Evolutionary conservation across 306 rosid genomes (phyloP).

Genomic region (Quercus aquifolioides): DNA sequence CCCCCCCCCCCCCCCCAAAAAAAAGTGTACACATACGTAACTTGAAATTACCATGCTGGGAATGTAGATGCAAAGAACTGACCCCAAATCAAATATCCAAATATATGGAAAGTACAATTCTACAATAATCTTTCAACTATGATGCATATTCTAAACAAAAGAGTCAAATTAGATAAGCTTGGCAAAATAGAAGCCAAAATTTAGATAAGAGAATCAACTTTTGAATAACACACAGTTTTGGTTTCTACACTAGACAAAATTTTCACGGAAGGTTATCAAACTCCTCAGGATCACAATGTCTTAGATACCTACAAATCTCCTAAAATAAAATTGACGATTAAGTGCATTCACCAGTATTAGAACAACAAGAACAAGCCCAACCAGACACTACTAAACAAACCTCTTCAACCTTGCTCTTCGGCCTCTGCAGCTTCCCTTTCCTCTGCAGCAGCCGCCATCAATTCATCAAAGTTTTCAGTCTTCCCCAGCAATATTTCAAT

Average conservation of each 20-base stretch:
- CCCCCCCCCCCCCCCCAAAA: too few relatives aligned
- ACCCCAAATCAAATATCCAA: too few relatives aligned
- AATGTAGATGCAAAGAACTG: too few relatives aligned
- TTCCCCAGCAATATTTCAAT: constrained; percentile 60
- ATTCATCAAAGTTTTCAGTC: constrained; percentile 55
- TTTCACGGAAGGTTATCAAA: background rate
- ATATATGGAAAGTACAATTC: background rate
- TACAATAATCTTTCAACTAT: background rate
- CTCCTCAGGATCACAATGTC: constrained; percentile 1
- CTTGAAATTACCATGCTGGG: too few relatives aligned
- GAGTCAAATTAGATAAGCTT: background rate
- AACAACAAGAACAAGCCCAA: constrained; percentile 3
- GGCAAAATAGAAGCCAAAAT: background rate
- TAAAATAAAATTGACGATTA: background rate
- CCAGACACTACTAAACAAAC: constrained; percentile 17
- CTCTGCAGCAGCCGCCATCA: constrained; percentile 62
- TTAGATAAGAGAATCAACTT: constrained; percentile 3
- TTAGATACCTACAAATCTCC: constrained; percentile 5
- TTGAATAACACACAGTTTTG: constrained; percentile 5
- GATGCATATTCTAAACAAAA: background rate
- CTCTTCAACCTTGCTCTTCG: constrained; percentile 48
- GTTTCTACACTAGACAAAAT: constrained; percentile 20
- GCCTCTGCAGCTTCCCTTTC: constrained; percentile 46
- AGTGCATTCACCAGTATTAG: background rate
- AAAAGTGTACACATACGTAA: background rate